Evolutionary conservation across 2,329 filamentous ascomycete species (phyloP), one percentile per base, ranked within the genome.

Genomic region (Fusarium praegraminearum): DNA sequence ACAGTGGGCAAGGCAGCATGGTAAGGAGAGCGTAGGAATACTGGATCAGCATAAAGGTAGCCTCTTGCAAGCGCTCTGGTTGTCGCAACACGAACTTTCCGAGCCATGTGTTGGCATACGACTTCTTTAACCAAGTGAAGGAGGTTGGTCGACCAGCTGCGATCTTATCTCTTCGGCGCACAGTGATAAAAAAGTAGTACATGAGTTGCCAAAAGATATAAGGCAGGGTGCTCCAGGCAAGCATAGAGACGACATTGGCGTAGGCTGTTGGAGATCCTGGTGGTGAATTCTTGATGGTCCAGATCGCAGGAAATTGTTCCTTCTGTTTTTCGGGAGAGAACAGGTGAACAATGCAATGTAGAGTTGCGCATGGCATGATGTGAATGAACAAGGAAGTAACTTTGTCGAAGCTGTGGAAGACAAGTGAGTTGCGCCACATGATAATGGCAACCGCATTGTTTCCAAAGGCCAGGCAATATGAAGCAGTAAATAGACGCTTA

Each of bases 381-480:
- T 99, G 96, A 73, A 99, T 98, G 82, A 99, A 99, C n/a, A 99
- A 86, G 78, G 93, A 96, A 15, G 94, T 97, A 65, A 98, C 94
- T 81, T 99, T 99, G 85, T 99, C 96, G 81, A 99, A 90, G 77
- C 93, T 97, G 84, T 99, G 96, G 80, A 99, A 99, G 47, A 99
- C 96, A 76, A 99, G 88, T 33, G 94, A 98, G 79, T 99, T 99
- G 69, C 96, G 90, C 96, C 96, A 99, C 94, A 99, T 96, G 77
- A 96, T 94, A 78, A 99, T 98, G 15, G 96, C 96, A 47, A 98
- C 90, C 22, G 96, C 96, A 77, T 99, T 99, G 81, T 99, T 99
- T 68, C 96, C 96, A 77, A 93, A 97, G 12, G 94, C 93, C 35
- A 99, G 85, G 76, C 96, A 98, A 80, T 94, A 99, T 1, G 93